Evolutionary conservation across 2,329 filamentous ascomycete species (phyloP).

Genomic region (Diaporthe batatas): DNA sequence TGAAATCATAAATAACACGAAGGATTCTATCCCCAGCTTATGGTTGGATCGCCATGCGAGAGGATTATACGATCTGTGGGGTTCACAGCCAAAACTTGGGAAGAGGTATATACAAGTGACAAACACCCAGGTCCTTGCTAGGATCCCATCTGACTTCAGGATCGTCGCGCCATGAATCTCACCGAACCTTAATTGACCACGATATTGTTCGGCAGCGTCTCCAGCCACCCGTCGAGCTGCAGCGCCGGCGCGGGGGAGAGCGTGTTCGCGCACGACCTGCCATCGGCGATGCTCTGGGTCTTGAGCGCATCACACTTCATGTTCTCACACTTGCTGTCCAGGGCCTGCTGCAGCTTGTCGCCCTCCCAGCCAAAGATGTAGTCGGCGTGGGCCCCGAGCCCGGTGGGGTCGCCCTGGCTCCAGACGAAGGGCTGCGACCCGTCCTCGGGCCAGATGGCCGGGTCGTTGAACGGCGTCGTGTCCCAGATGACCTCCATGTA

Average conservation of each 20-base stretch:
- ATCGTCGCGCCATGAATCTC: too few relatives aligned
- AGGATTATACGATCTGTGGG: too few relatives aligned
- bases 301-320: conserved; percentile 44
- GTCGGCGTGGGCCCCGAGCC: conserved; percentile 55
- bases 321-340: conserved; percentile 42
- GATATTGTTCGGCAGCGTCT: conserved; percentile 19
- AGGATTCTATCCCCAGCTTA: too few relatives aligned
- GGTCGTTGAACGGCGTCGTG: conserved; percentile 50
- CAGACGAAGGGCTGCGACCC: conserved; percentile 50
- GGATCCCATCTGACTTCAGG: too few relatives aligned
- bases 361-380: conserved; percentile 56
- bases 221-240: conserved; percentile 20
- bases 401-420: conserved; percentile 49
- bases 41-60: too few relatives aligned
- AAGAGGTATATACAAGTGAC: too few relatives aligned
- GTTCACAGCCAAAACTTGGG: too few relatives aligned
- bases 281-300: conserved; percentile 42
- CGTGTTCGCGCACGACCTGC: conserved; percentile 41
- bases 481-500: conserved; percentile 53
- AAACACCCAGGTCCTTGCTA: too few relatives aligned
- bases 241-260: conserved; percentile 9
- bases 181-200: conserved; percentile 12
- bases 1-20: too few relatives aligned
- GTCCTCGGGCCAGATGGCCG: conserved; percentile 49
- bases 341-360: conserved; percentile 51